Conservation (phyloP, 1,284 basidiomycete genomes). For the Trichosporon coremiiforme region DNA sequence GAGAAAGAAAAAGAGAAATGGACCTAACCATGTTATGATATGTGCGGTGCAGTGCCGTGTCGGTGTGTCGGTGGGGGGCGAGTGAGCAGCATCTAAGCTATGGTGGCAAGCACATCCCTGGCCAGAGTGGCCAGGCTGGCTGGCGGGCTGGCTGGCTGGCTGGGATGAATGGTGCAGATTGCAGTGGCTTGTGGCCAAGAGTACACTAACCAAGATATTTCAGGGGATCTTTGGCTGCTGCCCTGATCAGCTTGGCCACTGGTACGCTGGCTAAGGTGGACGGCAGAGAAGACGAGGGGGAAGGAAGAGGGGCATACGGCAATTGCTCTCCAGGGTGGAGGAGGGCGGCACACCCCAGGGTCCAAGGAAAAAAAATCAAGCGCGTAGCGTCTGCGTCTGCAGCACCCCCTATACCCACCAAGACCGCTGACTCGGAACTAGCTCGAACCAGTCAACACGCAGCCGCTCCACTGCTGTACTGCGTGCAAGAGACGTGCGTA, state of each 20-base stretch:
- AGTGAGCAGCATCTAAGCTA: neutral
- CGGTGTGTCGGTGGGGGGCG: neutral
- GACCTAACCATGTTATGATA: neutral
- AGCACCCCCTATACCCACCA: neutral
- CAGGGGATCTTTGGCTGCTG: neutral
- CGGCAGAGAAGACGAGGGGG: neutral
- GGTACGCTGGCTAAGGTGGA: too few species aligned
- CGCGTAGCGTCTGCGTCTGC: neutral
- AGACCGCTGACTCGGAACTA: neutral
- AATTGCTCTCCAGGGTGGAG: neutral
- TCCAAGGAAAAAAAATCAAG: slow-evolving; percentile 13
- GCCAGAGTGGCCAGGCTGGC: neutral
- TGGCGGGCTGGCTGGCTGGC: too few species aligned
- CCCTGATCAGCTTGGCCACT: slow-evolving; percentile 9
- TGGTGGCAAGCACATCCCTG: neutral
- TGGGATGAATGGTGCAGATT: neutral
- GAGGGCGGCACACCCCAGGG: neutral
- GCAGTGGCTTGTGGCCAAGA: slow-evolving; percentile 19
- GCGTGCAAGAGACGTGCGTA: neutral
- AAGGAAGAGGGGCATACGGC: neutral
- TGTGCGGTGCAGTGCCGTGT: neutral
- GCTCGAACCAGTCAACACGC: slow-evolving; percentile 3
- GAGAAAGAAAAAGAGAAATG: neutral
- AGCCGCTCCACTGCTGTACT: too few species aligned
- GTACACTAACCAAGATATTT: neutral